Conservation (phyloP, 495 filamentous ascomycete species). For the Articulospora tetracladia region DNA sequence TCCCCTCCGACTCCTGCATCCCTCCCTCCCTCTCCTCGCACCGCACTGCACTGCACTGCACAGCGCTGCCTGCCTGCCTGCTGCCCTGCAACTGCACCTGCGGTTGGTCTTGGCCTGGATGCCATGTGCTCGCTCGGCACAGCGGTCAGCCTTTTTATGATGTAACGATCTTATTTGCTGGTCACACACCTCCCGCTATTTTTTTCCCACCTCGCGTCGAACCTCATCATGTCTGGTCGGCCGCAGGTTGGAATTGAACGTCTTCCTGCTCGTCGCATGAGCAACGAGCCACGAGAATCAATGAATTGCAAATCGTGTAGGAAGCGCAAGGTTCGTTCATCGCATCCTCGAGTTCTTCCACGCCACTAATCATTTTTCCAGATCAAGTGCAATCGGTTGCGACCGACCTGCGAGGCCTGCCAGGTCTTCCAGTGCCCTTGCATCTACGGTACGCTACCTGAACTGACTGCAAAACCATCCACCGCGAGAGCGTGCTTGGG, state of each 20-base stretch:
- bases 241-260: conserved; percentile 84
- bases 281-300: conserved; percentile 74
- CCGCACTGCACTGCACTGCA: no score
- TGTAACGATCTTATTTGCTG: conserved; percentile 3
- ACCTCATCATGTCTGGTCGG: conserved; percentile 29
- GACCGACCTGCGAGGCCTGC: conserved; percentile 82
- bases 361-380: conserved; percentile 21
- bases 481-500: background rate
- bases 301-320: conserved; percentile 96
- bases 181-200: background rate
- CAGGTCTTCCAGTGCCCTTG: conserved; percentile 86
- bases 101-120: background rate
- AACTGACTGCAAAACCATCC: background rate
- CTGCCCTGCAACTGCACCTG: no score
- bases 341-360: conserved; percentile 15
- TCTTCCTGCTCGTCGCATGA: conserved; percentile 63
- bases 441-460: conserved; percentile 65
- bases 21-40: no score
- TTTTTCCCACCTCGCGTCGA: background rate
- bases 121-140: background rate
- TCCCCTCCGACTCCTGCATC: no score
- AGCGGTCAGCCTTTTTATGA: background rate
- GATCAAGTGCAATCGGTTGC: conserved; percentile 88
- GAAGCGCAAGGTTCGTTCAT: conserved; percentile 67
- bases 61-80: no score